phyloP scores from a whole-genome alignment of 73 alveolate genomes.

The Paramecium octaurelia region DNA sequence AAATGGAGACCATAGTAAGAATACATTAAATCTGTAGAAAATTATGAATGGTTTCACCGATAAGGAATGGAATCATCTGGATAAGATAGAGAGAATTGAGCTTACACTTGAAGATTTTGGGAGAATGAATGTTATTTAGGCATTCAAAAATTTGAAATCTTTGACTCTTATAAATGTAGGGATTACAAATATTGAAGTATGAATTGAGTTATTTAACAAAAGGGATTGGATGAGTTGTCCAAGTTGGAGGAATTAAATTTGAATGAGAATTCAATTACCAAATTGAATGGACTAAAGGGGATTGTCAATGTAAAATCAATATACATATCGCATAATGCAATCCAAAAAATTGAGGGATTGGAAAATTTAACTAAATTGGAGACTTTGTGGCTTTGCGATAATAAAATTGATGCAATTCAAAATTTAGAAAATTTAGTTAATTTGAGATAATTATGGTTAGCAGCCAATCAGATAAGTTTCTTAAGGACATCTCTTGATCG shows the following conservation, averaged over 20 bases:
- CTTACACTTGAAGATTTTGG: slow-evolving; percentile 73
- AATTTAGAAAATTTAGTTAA: slow-evolving; percentile 45
- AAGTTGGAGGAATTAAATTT: slow-evolving; percentile 70
- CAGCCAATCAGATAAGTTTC: slow-evolving; percentile 67
- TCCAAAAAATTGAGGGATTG: slow-evolving; percentile 78
- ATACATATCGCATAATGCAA: slow-evolving; percentile 67
- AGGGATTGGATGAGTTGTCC: slow-evolving; percentile 63
- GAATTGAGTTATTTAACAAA: background rate
- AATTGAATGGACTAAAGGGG: slow-evolving; percentile 59
- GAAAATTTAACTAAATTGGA: slow-evolving; percentile 77
- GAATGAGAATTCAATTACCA: slow-evolving; percentile 68
- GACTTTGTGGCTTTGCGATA: slow-evolving; percentile 70
- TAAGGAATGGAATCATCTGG: slow-evolving; percentile 59
- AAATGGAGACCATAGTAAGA: background rate
- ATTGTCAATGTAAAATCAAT: slow-evolving; percentile 42
- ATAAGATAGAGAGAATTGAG: slow-evolving; percentile 66
- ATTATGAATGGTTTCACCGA: slow-evolving; percentile 63
- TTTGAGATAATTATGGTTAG: slow-evolving; percentile 67
- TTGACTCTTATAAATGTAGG: slow-evolving; percentile 76
- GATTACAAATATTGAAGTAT: slow-evolving; percentile 69
- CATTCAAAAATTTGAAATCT: slow-evolving; percentile 67
- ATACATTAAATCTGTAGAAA: slow-evolving; percentile 35
- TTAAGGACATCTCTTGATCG: slow-evolving; percentile 68
- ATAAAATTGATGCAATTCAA: slow-evolving; percentile 57
- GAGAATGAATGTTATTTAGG: slow-evolving; percentile 72